Evolutionary conservation across 495 filamentous ascomycete genomes (phyloP), one percentile per base, ranked within the genome.

Genomic region (Physcia stellaris): DNA sequence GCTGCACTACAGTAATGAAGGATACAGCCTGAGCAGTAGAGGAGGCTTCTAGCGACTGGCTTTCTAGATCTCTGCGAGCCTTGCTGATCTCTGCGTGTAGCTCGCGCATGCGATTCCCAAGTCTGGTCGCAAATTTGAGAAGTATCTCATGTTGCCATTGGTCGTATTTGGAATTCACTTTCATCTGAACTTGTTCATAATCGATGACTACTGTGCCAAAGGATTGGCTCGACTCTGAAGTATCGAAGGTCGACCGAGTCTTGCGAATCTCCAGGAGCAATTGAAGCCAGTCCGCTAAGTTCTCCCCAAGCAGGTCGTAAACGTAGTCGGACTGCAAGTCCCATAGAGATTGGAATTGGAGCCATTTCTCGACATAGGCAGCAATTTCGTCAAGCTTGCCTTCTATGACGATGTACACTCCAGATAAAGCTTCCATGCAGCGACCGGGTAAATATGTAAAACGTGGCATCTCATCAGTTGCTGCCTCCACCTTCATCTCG

Each of bases 71-170:
- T 40, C 77, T 71, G 6, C 86, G 73, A 22, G 88, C 83, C 59
- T 82, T 81, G 50, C 90, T 83, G 42, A 95, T 76, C 41, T 95
- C 86, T 6, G 79, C 73, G 47, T 87, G 79, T 2, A 93, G 76
- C 49, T 96, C 88, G 38, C 80, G 68, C 77, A 95, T 86, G 28
- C 84, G 79, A 40, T 75, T 81, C n/a, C 86, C 86, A 37, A 95
- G 78, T 32, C 86, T 81, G 18, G 68, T 67, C 27, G 86, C 92
- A 58, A 99, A 99, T 52, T 92, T 92, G 24, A 79, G 67, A 15
- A 94, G 64, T 29, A 99, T 93, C 39, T 99, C 90, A 47, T 94
- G 86, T 52, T 99, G 90, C 90, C 90, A 99, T 58, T 96, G 92
- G 55, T 99, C 92, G 51, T 99, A 99, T 52, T 95, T 96, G 39